phyloP scores from a whole-genome alignment of 257 asterid species.

The Ajuga chamaepitys region DNA sequence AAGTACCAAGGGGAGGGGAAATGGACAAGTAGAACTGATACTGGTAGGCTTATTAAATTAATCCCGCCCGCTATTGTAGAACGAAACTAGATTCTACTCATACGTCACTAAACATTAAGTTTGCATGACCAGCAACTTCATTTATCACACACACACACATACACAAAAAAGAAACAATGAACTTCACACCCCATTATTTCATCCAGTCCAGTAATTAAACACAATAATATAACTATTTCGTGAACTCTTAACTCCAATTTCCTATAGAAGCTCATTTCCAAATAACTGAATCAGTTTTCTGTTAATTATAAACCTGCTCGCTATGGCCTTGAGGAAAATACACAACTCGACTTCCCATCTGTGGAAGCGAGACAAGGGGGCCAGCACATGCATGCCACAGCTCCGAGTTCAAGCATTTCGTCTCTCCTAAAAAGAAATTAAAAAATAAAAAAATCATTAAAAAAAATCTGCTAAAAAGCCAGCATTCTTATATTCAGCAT shows the following conservation, averaged over 20 bases:
- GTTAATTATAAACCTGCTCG: slow-evolving; percentile 49
- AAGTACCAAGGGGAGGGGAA: background rate
- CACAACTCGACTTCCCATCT: slow-evolving; percentile 66
- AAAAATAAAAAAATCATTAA: background rate
- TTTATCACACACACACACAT: background rate
- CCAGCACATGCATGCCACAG: slow-evolving; percentile 92
- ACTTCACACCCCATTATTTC: background rate
- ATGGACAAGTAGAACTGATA: background rate
- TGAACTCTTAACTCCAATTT: background rate
- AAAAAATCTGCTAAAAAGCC: background rate
- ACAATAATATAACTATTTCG: background rate
- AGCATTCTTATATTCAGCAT: slow-evolving; percentile 11
- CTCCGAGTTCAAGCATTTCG: slow-evolving; percentile 80
- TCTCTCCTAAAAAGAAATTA: slow-evolving; percentile 39
- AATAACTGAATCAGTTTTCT: background rate
- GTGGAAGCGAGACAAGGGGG: slow-evolving; percentile 72
- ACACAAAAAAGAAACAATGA: background rate
- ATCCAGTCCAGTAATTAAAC: background rate
- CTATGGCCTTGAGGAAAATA: slow-evolving; percentile 89
- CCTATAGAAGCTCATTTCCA: background rate
- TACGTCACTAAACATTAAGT: background rate
- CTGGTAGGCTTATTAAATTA: background rate
- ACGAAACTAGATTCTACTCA: background rate
- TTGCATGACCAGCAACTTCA: background rate
- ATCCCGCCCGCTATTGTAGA: background rate